These are phyloP conservation scores for Platanthera zijinensis DNA, from an alignment of 106 monocot genomes.

Conservation along the genomic window DNA sequence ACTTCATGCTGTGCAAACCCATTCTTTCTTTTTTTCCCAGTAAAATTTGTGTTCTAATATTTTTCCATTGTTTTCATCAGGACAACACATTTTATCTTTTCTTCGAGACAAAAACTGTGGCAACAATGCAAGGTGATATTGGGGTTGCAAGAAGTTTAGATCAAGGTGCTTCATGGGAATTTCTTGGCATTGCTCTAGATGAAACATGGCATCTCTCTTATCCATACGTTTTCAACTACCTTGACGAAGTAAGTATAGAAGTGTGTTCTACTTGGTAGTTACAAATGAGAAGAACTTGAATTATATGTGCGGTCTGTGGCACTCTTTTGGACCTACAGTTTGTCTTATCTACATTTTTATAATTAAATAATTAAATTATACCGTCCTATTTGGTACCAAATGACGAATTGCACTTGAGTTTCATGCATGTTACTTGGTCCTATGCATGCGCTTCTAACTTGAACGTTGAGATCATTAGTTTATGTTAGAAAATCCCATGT, in stretches of 20 bases:
- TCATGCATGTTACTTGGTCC: not conserved
- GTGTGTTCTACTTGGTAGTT: not conserved
- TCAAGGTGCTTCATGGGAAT: conserved; percentile 52
- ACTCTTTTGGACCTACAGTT: not conserved
- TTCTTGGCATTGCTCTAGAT: conserved; percentile 50
- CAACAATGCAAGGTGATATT: conserved; percentile 47
- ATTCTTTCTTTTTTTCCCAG: not conserved
- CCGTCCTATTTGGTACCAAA: not conserved
- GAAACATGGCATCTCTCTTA: conserved; percentile 61
- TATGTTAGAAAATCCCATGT: too few species aligned
- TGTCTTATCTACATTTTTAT: not conserved
- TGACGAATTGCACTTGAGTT: not conserved
- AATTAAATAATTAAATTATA: not conserved
- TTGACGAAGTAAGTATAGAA: conserved; percentile 15
- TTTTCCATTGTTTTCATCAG: conserved; percentile 13
- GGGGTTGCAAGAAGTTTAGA: conserved; percentile 47
- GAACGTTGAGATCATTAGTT: not conserved
- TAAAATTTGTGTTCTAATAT: not conserved
- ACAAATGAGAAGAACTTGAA: not conserved
- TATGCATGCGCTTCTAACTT: not conserved
- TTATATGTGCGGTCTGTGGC: not conserved
- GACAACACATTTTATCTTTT: conserved; percentile 38
- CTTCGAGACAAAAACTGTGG: conserved; percentile 45
- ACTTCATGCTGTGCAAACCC: not conserved
- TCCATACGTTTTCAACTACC: conserved; percentile 34